phyloP scores from a whole-genome alignment of 768 basidiomycete genomes.

The Tricholoma saponaceum region DNA sequence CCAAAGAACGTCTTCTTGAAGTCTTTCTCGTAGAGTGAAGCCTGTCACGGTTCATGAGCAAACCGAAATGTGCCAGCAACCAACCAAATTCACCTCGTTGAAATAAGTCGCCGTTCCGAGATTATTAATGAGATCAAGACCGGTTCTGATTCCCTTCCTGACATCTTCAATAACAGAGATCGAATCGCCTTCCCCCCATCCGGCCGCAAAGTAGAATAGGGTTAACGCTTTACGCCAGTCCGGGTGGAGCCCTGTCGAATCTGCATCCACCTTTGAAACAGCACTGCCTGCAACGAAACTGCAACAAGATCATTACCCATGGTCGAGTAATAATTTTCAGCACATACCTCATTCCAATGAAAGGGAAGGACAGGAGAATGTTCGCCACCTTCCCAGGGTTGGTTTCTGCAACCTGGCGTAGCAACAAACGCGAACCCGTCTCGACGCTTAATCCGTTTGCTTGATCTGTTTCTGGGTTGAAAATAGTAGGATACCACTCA shows the following conservation, averaged over 20 bases:
- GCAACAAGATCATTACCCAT: too few species aligned
- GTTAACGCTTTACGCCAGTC: slow-evolving; percentile 42
- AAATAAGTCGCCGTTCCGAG: slow-evolving; percentile 40
- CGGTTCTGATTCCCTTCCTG: slow-evolving; percentile 14
- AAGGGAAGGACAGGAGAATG: not conserved
- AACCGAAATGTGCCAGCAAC: too few species aligned
- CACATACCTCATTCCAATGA: slow-evolving; percentile 8
- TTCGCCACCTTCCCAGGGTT: slow-evolving; percentile 2
- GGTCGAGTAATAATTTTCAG: not conserved
- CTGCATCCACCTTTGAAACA: slow-evolving; percentile 31
- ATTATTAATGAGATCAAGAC: slow-evolving; percentile 20
- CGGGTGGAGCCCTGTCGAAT: slow-evolving; percentile 40
- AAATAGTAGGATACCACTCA: not conserved
- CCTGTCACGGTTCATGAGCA: too few species aligned
- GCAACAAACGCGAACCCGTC: slow-evolving; percentile 6
- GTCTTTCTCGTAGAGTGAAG: too few species aligned
- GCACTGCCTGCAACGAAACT: slow-evolving; percentile 43
- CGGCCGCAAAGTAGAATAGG: slow-evolving; percentile 19
- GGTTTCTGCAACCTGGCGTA: not conserved
- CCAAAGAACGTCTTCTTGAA: too few species aligned
- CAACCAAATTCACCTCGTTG: slow-evolving; percentile 37
- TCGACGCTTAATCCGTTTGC: slow-evolving; percentile 3
- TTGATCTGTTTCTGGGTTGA: not conserved
- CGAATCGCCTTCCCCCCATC: slow-evolving; percentile 25
- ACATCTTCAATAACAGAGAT: slow-evolving; percentile 15